Base-by-base conservation (phyloP, 805 yeast species). In the Saccharomycopsis vini region DNA sequence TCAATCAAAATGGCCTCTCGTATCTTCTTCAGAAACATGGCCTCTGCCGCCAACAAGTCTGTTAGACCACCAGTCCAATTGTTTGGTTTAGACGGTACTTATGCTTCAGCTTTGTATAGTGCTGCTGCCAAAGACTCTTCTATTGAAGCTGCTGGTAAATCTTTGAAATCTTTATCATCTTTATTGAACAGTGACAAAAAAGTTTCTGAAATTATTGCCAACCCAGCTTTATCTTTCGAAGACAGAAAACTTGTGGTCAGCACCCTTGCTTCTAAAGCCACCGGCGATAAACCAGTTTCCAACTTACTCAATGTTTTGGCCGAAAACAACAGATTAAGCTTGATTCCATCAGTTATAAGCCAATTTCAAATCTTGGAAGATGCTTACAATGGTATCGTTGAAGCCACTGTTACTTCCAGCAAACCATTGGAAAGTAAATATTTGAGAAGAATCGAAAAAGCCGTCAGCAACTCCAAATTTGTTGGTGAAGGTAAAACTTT, bases 61-160 rank as follows among this genome's bases (percentile, higher is more conserved):
- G 75, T 75, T 59, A 81, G 79, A 66, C 88, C 94, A 43, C 97
- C 97, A 45, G 84, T 90, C 52, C 95, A 88, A 75, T 75, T 90
- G 63, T 90, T 76, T 60, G 97, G 97, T 52, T 69, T 90, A 55
- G 97, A 89, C 56, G 98, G 97, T 62, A 88, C 97, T 53, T 90
- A 90, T 67, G 98, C 97, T 56, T 75, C 87, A 46, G 96, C 98
- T 40, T 75, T 92, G 57, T 90, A 80, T 77, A 72, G 89, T 44
- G 97, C 97, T 19, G 81, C 97, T 45, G 81, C 81, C 54, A 81
- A 85, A 72, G 78, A 77, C 55, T 75, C 94, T 29, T 71, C 86
- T 7, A 69, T 88, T 55, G 90, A 80, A 53, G 66, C 79, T 51
- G 80, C 89, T 45, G 72, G 73, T 19, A 70, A 71, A 58, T 77